phyloP scores from a whole-genome alignment of 192 early-diverging fungal species.

The Backusella parvicylindrica region DNA sequence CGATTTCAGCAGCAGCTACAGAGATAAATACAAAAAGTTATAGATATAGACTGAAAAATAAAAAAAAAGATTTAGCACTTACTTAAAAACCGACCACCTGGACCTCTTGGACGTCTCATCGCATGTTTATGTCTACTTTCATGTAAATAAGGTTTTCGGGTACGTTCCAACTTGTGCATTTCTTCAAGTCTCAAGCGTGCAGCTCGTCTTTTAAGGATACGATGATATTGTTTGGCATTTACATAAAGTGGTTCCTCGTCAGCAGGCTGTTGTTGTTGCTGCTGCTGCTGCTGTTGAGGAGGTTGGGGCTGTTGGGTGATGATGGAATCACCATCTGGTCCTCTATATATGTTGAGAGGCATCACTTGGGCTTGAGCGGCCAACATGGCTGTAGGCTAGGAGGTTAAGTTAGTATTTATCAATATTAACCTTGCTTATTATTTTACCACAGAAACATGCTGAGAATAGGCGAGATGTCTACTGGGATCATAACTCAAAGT shows the following conservation, averaged over 20 bases:
- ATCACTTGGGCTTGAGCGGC: conserved; percentile 3
- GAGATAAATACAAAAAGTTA: not conserved
- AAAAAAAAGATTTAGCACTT: conserved; percentile 12
- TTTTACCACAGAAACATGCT: conserved; percentile 15
- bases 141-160: conserved; percentile 93
- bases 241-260: conserved; percentile 90
- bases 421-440: not conserved
- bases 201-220: conserved; percentile 92
- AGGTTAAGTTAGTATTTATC: too few species aligned
- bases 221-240: conserved; percentile 97
- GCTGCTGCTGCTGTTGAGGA: not conserved
- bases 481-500: conserved; percentile 1
- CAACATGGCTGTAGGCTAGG: conserved; percentile 1
- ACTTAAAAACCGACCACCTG: conserved; percentile 92
- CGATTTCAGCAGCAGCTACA: conserved; percentile 66
- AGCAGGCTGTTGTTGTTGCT: not conserved
- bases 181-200: conserved; percentile 85
- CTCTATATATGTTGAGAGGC: conserved; percentile 4
- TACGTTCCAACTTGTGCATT: conserved; percentile 66
- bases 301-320: not conserved
- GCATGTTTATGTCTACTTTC: conserved; percentile 97
- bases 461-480: conserved; percentile 5
- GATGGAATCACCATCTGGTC: not conserved
- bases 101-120: conserved; percentile 94
- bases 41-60: not conserved